phyloP scores from a whole-genome alignment of 2,329 filamentous ascomycete genomes.

The Colletotrichum aenigma region DNA sequence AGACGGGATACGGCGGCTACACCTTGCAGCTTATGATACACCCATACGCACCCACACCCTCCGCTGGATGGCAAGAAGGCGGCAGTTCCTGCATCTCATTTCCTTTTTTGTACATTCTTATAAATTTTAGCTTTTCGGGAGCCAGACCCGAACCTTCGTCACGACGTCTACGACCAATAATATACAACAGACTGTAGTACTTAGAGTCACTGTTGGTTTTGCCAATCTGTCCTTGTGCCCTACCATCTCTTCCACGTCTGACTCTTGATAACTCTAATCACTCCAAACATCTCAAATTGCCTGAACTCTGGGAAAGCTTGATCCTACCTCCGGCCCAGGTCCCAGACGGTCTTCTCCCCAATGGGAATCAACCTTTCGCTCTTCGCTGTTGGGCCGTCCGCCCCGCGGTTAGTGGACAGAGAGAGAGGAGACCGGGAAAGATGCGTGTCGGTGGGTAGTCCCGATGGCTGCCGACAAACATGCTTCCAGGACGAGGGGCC shows the following conservation, averaged over 20 bases:
- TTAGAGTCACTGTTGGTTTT: not conserved
- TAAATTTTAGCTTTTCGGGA: not conserved
- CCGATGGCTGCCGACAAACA: not conserved
- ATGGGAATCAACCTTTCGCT: not conserved
- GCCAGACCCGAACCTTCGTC: not conserved
- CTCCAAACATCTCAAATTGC: not conserved
- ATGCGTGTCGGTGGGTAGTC: not conserved
- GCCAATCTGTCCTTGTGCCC: not conserved
- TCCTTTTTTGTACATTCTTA: constrained; percentile 1
- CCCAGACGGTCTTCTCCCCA: not conserved
- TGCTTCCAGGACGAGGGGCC: not conserved
- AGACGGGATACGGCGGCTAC: not conserved
- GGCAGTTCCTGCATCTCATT: not conserved
- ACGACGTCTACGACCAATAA: not conserved
- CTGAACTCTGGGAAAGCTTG: not conserved
- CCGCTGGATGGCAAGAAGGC: not conserved
- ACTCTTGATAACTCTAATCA: not conserved
- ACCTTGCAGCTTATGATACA: constrained; percentile 6
- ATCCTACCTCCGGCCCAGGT: not conserved
- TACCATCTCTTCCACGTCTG: not conserved
- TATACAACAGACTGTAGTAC: not conserved
- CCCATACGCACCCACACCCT: not conserved
- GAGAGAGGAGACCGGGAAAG: not conserved
- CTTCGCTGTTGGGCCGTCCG: not conserved
- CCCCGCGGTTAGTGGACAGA: not conserved